Evolutionary conservation across 1,139 yeast species (phyloP).

Genomic region (Pichia sp.): DNA sequence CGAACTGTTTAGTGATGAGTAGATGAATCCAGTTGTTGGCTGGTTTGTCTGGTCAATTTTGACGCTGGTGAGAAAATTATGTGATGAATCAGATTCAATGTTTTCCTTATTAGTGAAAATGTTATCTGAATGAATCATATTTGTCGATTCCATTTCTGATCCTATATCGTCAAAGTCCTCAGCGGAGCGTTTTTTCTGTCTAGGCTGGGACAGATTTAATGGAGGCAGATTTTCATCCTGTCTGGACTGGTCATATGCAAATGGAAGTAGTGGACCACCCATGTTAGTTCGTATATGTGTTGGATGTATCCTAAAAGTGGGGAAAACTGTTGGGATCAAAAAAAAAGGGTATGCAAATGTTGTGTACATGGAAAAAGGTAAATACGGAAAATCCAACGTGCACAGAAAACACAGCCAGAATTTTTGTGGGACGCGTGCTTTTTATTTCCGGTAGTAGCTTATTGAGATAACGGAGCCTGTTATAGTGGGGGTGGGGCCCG

Average conservation of each 20-base stretch:
- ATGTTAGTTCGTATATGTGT: slow-evolving; percentile 5
- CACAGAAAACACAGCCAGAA: no score
- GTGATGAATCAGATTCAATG: background rate
- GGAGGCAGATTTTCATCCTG: slow-evolving; percentile 15
- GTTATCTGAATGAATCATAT: background rate
- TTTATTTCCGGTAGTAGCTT: no score
- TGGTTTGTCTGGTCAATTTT: background rate
- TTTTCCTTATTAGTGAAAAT: background rate
- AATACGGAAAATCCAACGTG: no score
- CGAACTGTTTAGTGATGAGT: slow-evolving; percentile 13
- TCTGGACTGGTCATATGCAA: slow-evolving; percentile 29
- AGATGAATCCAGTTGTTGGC: slow-evolving; percentile 1
- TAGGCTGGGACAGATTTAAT: slow-evolving; percentile 2
- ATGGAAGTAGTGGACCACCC: slow-evolving; percentile 27
- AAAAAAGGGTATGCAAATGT: background rate
- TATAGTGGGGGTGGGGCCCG: no score
- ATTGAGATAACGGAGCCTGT: no score
- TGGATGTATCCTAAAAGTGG: background rate
- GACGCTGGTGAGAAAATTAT: background rate
- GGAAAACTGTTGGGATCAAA: background rate
- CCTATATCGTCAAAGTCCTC: background rate
- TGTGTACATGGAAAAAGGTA: no score
- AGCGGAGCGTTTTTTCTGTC: background rate
- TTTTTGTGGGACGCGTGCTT: no score
- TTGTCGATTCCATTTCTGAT: no score